These are phyloP conservation scores for Sclerotinia sclerotiorum DNA, from an alignment of 2,329 filamentous ascomycete genomes.

Conservation along the genomic window DNA sequence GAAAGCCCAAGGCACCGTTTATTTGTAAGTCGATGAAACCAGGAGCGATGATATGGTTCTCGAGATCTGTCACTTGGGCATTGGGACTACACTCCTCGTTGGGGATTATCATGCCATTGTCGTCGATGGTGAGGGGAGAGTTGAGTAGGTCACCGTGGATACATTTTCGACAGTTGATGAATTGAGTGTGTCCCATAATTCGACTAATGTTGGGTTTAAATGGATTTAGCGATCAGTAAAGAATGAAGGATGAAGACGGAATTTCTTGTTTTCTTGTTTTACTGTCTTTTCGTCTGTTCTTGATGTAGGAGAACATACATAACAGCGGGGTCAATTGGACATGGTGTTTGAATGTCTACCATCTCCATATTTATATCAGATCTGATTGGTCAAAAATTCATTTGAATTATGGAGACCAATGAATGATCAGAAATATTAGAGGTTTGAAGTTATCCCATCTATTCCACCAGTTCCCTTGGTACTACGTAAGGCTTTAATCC, in stretches of 20 bases:
- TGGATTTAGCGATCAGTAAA: too few relatives aligned
- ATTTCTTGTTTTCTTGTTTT: too few relatives aligned
- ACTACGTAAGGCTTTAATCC: too few relatives aligned
- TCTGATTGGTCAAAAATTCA: not conserved
- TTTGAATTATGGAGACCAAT: not conserved
- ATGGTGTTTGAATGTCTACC: not conserved
- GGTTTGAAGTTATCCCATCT: too few relatives aligned
- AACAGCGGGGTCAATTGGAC: not conserved
- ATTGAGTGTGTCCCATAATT: conserved; percentile 31
- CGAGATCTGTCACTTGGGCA: conserved; percentile 43
- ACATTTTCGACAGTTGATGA: conserved; percentile 36
- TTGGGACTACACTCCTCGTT: conserved; percentile 29
- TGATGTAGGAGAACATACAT: not conserved
- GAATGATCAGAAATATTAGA: too few relatives aligned
- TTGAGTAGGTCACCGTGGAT: conserved; percentile 30
- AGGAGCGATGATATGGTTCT: conserved; percentile 52
- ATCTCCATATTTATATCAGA: not conserved
- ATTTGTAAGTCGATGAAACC: conserved; percentile 57
- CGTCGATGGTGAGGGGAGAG: conserved; percentile 30
- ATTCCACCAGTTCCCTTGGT: too few relatives aligned
- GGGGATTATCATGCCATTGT: conserved; percentile 34
- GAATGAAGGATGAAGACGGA: too few relatives aligned
- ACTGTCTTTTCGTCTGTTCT: too few relatives aligned
- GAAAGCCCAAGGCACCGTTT: conserved; percentile 50
- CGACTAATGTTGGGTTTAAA: too few relatives aligned